Evolutionary conservation across 495 filamentous ascomycete species (phyloP), one percentile per base, ranked within the genome.

Genomic region (Penicillium arizonense): DNA sequence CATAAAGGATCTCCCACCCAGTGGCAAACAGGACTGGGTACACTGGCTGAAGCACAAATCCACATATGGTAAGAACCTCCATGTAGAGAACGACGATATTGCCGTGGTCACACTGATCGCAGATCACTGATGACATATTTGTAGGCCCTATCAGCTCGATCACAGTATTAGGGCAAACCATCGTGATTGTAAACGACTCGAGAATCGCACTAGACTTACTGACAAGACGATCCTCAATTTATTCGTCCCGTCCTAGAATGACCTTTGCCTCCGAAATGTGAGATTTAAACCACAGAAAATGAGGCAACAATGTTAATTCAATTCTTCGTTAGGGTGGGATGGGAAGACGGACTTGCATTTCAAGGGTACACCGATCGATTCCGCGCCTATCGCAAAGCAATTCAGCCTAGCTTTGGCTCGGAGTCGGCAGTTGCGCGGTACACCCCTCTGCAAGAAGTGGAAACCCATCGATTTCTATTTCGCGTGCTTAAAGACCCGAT

Each of bases 131-230:
- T 32, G 12, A 33, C 23, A 14, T 46, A 14, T 24, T 16, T 16
- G 8, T 14, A 67, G 60, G 78, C 6, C 71, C 75, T 0, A 70
- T 81, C 13, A 80, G 75, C 51, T 81, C 76, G 16, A 47, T 81
- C 4, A 76, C 70, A 3, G 61, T 77, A 6, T 55, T 77, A 32
- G 77, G 74, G 1, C 67, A 76, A 54, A 75, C 75, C 1, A 65
- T 79, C 6, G 50, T 80, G 14, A 72, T 81, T 44, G 40, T 81
- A 23, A 70, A 78, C 53, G 70, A 77, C 44, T 50, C 47, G 14
- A 24, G 62, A 6, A 28, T 70, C 7, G 72, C 72, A 0, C 37
- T 65, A 42, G 75, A 80, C 28, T 58, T 81, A 0, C 39, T 81
- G 37, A 69, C 70, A 35, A 75, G 75, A 51, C 63, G 71, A 13